These are phyloP conservation scores for Hypericum androsaemum DNA, from an alignment of 345 rosid species.

Conservation along the genomic window DNA sequence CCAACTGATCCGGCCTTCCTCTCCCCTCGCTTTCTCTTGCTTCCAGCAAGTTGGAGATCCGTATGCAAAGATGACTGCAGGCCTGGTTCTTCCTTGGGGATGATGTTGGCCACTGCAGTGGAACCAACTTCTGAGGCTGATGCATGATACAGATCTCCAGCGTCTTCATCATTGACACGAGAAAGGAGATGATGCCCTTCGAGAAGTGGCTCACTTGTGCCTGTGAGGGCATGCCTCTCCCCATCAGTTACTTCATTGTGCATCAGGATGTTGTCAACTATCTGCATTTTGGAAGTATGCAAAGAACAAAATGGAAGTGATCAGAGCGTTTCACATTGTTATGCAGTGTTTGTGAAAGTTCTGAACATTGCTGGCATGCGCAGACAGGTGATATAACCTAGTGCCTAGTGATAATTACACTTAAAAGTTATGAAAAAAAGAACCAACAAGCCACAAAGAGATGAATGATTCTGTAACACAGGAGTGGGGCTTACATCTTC, in stretches of 20 bases:
- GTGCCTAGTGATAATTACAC: too few species aligned
- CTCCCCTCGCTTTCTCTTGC: constrained; percentile 84
- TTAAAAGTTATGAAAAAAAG: too few species aligned
- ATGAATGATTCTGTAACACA: neutral
- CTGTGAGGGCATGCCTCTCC: constrained; percentile 26
- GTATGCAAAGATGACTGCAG: constrained; percentile 65
- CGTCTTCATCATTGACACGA: constrained; percentile 52
- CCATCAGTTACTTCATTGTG: constrained; percentile 47
- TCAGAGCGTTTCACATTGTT: neutral
- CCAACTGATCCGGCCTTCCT: constrained; percentile 43
- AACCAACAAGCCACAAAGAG: neutral
- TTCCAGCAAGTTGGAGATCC: constrained; percentile 56
- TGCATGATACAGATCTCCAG: constrained; percentile 26
- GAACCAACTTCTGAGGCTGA: constrained; percentile 28
- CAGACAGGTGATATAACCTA: too few species aligned
- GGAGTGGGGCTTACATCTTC: constrained; percentile 57
- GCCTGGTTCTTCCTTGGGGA: constrained; percentile 30
- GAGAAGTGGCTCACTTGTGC: constrained; percentile 25
- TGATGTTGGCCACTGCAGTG: constrained; percentile 9
- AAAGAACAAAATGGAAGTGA: neutral
- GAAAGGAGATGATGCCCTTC: constrained; percentile 28
- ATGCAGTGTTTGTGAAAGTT: neutral
- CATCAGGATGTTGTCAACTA: constrained; percentile 41
- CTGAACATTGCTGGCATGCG: too few species aligned
- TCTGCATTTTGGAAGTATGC: constrained; percentile 28